phyloP scores from a whole-genome alignment of 768 basidiomycete genomes.

The Artomyces pyxidatus region DNA sequence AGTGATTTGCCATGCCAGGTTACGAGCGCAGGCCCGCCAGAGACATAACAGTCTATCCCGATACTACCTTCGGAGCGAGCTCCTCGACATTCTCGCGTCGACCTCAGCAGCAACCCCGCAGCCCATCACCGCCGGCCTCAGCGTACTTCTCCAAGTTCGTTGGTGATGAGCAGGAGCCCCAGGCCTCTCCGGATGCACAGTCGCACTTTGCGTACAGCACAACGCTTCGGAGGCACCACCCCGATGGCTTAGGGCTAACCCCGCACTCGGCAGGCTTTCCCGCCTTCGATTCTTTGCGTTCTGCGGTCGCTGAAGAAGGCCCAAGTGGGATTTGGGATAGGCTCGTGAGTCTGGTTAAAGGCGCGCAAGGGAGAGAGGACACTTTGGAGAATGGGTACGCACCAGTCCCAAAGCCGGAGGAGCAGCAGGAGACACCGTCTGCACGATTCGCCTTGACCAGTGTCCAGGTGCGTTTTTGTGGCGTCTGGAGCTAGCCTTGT shows the following conservation, averaged over 20 bases:
- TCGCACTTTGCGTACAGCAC: slow-evolving; percentile 81
- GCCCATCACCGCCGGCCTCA: slow-evolving; percentile 69
- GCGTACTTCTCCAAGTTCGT: slow-evolving; percentile 65
- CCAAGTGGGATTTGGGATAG: slow-evolving; percentile 39
- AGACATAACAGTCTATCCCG: background rate
- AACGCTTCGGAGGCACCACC: slow-evolving; percentile 60
- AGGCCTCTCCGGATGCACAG: slow-evolving; percentile 55
- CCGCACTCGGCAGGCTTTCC: slow-evolving; percentile 28
- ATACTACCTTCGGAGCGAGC: background rate
- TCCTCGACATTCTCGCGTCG: slow-evolving; percentile 1
- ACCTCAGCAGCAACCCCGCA: slow-evolving; percentile 15
- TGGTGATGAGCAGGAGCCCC: slow-evolving; percentile 35
- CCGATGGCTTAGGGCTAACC: slow-evolving; percentile 39
- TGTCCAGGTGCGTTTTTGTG: slow-evolving; percentile 5
- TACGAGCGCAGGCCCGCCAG: background rate
- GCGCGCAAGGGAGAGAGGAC: slow-evolving; percentile 24
- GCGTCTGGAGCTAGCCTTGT: background rate
- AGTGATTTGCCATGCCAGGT: background rate
- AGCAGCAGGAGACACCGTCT: slow-evolving; percentile 4
- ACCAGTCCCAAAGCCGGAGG: slow-evolving; percentile 14
- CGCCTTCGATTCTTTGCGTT: slow-evolving; percentile 24
- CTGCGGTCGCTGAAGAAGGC: slow-evolving; percentile 21
- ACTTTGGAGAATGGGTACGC: slow-evolving; percentile 33
- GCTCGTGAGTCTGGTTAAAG: slow-evolving; percentile 31
- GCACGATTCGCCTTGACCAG: slow-evolving; percentile 1